phyloP scores from a whole-genome alignment of 441 rosid species.

The Arabidopsis hybrid region DNA sequence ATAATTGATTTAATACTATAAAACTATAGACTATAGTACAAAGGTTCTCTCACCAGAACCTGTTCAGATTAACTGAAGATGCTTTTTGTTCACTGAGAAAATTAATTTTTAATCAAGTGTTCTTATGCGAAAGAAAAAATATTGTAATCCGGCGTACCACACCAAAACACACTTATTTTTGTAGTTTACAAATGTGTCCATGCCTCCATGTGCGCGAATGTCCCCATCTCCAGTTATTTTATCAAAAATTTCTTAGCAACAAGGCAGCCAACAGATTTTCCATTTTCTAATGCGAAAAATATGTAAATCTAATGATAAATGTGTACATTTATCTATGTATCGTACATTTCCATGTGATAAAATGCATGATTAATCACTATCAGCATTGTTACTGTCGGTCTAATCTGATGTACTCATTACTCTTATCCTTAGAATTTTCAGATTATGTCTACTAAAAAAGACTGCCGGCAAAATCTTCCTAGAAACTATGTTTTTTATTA shows the following conservation, averaged over 20 bases:
- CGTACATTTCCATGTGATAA: constrained; percentile 17
- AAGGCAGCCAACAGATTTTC: constrained; percentile 25
- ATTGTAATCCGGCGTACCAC: constrained; percentile 45
- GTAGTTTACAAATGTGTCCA: constrained; percentile 50
- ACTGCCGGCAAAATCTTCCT: background rate
- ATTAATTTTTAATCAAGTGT: background rate
- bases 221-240: constrained; percentile 45
- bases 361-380: background rate
- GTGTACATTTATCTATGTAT: background rate
- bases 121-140: constrained; percentile 12
- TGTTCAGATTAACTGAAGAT: constrained; percentile 45
- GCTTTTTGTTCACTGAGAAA: constrained; percentile 37
- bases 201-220: constrained; percentile 66
- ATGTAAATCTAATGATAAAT: background rate
- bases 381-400: constrained; percentile 5
- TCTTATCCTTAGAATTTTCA: constrained; percentile 2
- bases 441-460: background rate
- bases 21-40: constrained; percentile 3
- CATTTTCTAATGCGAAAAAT: background rate
- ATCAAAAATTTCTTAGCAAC: background rate
- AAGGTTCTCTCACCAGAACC: constrained; percentile 33
- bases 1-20: constrained; percentile 18
- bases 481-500: no score
- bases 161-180: constrained; percentile 28
- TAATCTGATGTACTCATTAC: constrained; percentile 9